Evolutionary conservation across 768 basidiomycete genomes (phyloP), one percentile per base, ranked within the genome.

Genomic region (Serendipita sp.): DNA sequence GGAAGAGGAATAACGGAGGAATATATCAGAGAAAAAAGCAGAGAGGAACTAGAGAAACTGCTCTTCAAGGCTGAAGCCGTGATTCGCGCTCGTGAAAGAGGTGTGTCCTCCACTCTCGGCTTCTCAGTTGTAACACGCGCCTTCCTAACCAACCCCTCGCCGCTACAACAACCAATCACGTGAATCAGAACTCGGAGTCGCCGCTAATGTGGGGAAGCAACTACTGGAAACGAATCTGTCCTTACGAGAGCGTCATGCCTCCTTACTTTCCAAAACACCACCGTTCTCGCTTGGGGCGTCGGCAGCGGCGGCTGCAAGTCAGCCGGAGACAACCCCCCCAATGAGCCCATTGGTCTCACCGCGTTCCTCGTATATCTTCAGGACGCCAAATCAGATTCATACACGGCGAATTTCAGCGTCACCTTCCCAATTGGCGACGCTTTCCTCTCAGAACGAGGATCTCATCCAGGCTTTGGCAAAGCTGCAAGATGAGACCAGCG

Each of bases 371-470:
- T 56, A 66, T 60, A 69, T 73, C 52, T 63, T 65, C 72, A 70
- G 64, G 44, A 18, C 58, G n/a, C 65, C 23, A 13, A 30, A 62
- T n/a, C 54, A 60, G 16, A 58, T 32, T 16, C 66, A 68, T 35
- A 51, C 63, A 11, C 67, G 68, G 10, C 65, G 67, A 8, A 41
- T 70, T n/a, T 68, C 69, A 1, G 67, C 71, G 10, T 69, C 70
- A 3, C 83, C 83, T 1, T 75, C 80, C 15, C 88, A 90, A 65
- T 78, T 92, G 32, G 81, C 83, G 2, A 76, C 81, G 4, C 81
- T 92, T 47, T 81, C 87, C 0, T 87, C 89, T 70, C 89, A 93
- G 74, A 93, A 93, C 69, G 83, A 85, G 0, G 89, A 92, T 67
- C 83, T 93, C 15, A 74, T 88, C 3, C 74, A 79, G 30, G 89